These are phyloP conservation scores for Polytrichum commune DNA, from an alignment of 225 moss, liverwort and hornwort species.

Conservation along the genomic window DNA sequence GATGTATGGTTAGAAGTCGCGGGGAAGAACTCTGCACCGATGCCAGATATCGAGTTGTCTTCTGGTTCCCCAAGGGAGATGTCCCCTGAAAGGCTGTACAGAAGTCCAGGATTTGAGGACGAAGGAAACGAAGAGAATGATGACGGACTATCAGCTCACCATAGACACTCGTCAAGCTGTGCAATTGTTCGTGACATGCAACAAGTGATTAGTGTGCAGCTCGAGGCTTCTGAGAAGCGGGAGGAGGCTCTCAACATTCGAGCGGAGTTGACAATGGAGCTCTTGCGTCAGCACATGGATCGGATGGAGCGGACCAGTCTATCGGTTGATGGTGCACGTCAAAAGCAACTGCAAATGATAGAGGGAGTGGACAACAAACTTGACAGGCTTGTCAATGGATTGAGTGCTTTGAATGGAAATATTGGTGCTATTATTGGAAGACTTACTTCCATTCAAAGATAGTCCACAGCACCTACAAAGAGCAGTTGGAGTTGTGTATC, in stretches of 20 bases:
- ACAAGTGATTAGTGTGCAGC: constrained; percentile 44
- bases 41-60: constrained; percentile 59
- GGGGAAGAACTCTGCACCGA: constrained; percentile 36
- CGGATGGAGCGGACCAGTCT: constrained; percentile 55
- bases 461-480: background rate
- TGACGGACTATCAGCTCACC: constrained; percentile 22
- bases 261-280: constrained; percentile 65
- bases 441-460: constrained; percentile 34
- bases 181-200: constrained; percentile 58
- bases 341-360: constrained; percentile 51
- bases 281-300: constrained; percentile 63
- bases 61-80: constrained; percentile 45
- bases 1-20: constrained; percentile 64
- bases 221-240: constrained; percentile 60
- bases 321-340: constrained; percentile 35
- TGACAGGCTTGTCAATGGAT: constrained; percentile 53
- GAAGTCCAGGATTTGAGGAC: constrained; percentile 22
- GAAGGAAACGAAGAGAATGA: constrained; percentile 23
- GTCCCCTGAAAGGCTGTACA: constrained; percentile 21
- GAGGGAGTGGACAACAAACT: constrained; percentile 70
- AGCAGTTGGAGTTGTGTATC: background rate
- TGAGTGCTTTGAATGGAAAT: constrained; percentile 49
- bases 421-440: constrained; percentile 58
- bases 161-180: constrained; percentile 37
- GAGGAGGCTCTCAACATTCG: constrained; percentile 62